These are phyloP conservation scores for Babesia bigemina DNA, from an alignment of 169 alveolate species.

Conservation along the genomic window DNA sequence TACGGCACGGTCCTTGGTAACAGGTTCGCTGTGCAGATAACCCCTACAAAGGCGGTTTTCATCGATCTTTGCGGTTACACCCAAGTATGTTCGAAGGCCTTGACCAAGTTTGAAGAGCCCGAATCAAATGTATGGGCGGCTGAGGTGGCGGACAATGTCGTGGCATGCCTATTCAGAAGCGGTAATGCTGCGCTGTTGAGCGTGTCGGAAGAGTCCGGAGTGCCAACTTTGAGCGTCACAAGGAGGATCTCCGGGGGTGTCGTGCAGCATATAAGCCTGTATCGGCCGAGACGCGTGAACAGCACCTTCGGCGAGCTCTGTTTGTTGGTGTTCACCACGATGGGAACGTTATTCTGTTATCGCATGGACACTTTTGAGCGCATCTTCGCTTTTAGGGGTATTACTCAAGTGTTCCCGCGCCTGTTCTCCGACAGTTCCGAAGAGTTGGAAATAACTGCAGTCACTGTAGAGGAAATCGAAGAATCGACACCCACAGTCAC, in stretches of 20 bases:
- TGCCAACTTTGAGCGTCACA: neutral
- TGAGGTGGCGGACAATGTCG: slow-evolving; percentile 1
- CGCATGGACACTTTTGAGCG: slow-evolving; percentile 17
- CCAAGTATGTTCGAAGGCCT: neutral
- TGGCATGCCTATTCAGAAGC: slow-evolving; percentile 15
- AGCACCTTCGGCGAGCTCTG: slow-evolving; percentile 8
- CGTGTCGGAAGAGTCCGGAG: neutral
- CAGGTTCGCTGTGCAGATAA: slow-evolving; percentile 8
- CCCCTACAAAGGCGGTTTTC: slow-evolving; percentile 5
- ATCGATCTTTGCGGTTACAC: neutral
- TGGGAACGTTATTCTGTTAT: slow-evolving; percentile 4
- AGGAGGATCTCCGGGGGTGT: slow-evolving; percentile 1
- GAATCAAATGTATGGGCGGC: neutral
- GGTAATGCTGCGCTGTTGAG: slow-evolving; percentile 6
- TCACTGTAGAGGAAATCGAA: neutral
- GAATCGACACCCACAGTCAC: too few species aligned
- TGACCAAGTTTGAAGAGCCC: neutral
- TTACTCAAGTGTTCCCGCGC: slow-evolving; percentile 12
- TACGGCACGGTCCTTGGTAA: slow-evolving; percentile 17
- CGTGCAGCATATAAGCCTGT: slow-evolving; percentile 2
- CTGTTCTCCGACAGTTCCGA: slow-evolving; percentile 16
- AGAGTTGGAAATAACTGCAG: neutral
- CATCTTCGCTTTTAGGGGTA: slow-evolving; percentile 9
- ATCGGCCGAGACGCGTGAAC: slow-evolving; percentile 21
- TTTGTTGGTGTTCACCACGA: slow-evolving; percentile 3